Evolutionary conservation across 805 yeast species (phyloP).

Genomic region (Candida vaughaniae): DNA sequence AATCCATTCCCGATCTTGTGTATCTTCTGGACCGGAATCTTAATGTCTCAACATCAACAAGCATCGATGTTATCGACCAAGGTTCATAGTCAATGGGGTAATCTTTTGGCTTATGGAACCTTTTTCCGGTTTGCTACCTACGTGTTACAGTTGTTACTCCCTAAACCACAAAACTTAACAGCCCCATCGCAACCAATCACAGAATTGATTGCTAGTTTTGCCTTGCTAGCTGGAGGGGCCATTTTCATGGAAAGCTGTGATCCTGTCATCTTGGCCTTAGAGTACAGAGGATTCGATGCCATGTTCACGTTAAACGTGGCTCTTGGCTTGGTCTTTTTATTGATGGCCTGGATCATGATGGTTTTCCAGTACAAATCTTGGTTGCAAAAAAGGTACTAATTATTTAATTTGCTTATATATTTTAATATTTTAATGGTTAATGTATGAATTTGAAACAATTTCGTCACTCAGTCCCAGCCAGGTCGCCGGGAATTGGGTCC

Average conservation of each 20-base stretch:
- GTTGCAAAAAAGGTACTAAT: conserved; percentile 15
- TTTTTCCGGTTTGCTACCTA: conserved; percentile 67
- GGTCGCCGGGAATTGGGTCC: no score
- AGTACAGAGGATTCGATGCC: conserved; percentile 65
- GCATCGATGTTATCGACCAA: conserved; percentile 73
- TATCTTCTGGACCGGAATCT: conserved; percentile 92
- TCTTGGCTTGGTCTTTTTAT: conserved; percentile 71
- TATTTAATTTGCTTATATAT: neutral
- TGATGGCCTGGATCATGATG: conserved; percentile 87
- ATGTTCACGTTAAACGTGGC: conserved; percentile 91
- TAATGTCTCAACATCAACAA: conserved; percentile 95
- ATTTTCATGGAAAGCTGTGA: conserved; percentile 92
- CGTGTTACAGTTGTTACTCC: conserved; percentile 50
- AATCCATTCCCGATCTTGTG: conserved; percentile 94
- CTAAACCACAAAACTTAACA: conserved; percentile 31
- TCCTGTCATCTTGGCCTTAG: conserved; percentile 79
- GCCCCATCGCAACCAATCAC: conserved; percentile 69
- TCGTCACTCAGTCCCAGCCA: neutral
- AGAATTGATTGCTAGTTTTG: conserved; percentile 76
- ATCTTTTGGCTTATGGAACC: conserved; percentile 77
- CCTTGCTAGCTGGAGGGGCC: conserved; percentile 83
- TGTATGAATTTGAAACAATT: neutral
- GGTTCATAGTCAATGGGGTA: conserved; percentile 93
- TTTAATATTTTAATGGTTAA: neutral
- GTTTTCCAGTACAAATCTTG: conserved; percentile 63